Evolutionary conservation across 768 basidiomycete genomes (phyloP), one percentile per base, ranked within the genome.

Genomic region (Amanita rubescens): DNA sequence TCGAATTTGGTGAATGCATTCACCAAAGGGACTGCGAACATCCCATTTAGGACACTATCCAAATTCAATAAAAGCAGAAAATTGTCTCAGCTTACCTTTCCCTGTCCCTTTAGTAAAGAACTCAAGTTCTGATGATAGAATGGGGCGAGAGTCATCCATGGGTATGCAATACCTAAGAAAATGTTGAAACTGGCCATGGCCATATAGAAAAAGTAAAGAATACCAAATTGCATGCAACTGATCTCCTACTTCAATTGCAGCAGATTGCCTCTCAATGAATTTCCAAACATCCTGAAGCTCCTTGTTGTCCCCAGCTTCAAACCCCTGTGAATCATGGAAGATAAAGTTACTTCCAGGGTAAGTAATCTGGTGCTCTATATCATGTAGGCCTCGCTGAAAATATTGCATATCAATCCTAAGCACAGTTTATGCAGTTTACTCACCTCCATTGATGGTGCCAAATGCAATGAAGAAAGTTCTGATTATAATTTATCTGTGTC

Each of bases 321-420:
- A 71, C 6, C 72, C 73, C 38, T 63, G 53, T 22, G 73, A 75
- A 52, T 75, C 73, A 34, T 75, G 74, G 55, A 75, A 74, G 22
- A 73, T 63, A 55, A 71, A 74, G 30, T 68, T 68, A 59, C 61
- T 69, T 25, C 38, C 42, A 27, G 25, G 46, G 55, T 69, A 74
- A 6, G 62, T 54, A 37, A 69, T 62, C 50, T 62, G 56, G 30
- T 58, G 52, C 46, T 65, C 51, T 25, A 72, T 67, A 48, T 74
- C 54, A 57, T 72, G 71, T 5, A 51, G 34, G 20, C 71, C 72
- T 34, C 70, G 67, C 70, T 68, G 56, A 9, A 17, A 24, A 45
- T 22, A 27, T 34, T 22, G 25, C 35, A 42, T 35, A 53, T 22
- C 58, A 32, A 11, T 49, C 41, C 12, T 38, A 48, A n/a, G 10